Percentiles rank a stretch among this genome's conserved stretches.
phyloP scores from a whole-genome alignment of 2,329 filamentous ascomycete species.

The Magnaporthiopsis rhizophila region DNA sequence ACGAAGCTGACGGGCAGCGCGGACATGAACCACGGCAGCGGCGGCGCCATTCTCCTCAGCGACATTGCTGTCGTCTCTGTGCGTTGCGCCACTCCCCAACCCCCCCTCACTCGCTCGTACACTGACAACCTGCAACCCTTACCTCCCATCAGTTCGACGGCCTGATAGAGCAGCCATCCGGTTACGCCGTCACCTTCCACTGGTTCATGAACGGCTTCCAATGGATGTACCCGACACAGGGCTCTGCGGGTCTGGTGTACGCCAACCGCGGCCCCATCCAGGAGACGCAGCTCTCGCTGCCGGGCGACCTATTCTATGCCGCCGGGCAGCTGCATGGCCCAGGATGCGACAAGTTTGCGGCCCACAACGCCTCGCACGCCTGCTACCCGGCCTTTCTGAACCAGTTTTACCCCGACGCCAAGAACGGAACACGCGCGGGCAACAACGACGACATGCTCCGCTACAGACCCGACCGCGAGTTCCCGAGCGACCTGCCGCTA shows the following conservation, averaged over 20 bases:
- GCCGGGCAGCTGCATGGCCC: not conserved
- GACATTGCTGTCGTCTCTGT: not conserved
- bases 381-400: not conserved
- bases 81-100: not conserved
- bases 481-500: not conserved
- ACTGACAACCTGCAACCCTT: too few species aligned
- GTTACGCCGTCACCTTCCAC: conserved; percentile 1
- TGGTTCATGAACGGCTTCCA: not conserved
- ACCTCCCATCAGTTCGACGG: not conserved
- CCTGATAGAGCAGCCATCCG: not conserved
- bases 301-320: not conserved
- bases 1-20: not conserved
- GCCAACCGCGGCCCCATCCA: not conserved
- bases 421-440: too few species aligned
- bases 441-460: not conserved
- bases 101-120: too few species aligned
- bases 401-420: not conserved
- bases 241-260: not conserved
- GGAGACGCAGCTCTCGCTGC: conserved; percentile 1
- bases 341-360: not conserved
- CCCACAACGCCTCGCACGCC: too few species aligned
- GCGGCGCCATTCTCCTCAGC: not conserved
- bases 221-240: not conserved
- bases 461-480: not conserved
- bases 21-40: not conserved